These are phyloP conservation scores for Oldenlandia corymbosa DNA, from an alignment of 257 asterid species.

Conservation along the genomic window DNA sequence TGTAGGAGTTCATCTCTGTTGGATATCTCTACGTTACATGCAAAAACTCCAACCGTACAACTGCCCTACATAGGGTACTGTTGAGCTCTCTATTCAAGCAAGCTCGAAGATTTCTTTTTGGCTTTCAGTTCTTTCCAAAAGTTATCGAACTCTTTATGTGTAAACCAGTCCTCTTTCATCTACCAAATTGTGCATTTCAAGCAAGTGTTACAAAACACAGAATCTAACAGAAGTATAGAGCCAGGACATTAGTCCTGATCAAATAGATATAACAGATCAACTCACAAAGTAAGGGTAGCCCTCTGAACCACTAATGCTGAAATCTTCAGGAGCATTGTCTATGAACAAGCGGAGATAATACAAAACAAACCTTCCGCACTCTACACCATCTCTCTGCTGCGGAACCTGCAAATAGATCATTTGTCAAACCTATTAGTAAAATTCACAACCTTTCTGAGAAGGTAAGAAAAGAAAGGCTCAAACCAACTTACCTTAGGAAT, in stretches of 20 bases:
- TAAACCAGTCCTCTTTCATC: too few species aligned
- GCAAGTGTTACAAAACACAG: too few species aligned
- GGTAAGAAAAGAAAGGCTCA: neutral
- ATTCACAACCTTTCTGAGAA: neutral
- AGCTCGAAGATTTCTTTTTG: too few species aligned
- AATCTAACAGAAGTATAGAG: neutral
- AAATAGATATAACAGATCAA: neutral
- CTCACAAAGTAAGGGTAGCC: conserved; percentile 74
- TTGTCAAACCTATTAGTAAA: conserved; percentile 9
- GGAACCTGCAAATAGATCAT: conserved; percentile 49
- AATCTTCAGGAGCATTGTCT: conserved; percentile 40
- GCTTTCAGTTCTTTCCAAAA: too few species aligned
- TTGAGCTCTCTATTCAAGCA: too few species aligned
- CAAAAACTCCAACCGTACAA: too few species aligned
- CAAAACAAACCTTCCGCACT: conserved; percentile 57
- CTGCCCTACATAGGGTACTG: too few species aligned
- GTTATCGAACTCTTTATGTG: too few species aligned
- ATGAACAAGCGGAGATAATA: conserved; percentile 43
- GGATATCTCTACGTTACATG: too few species aligned
- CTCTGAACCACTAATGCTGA: conserved; percentile 33
- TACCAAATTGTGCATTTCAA: too few species aligned
- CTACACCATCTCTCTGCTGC: conserved; percentile 43
- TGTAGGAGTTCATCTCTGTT: too few species aligned
- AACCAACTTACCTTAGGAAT: conserved; percentile 45
- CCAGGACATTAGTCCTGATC: neutral